Base-by-base conservation (phyloP, 2,329 filamentous ascomycete species). In the Colletotrichum simmondsii region DNA sequence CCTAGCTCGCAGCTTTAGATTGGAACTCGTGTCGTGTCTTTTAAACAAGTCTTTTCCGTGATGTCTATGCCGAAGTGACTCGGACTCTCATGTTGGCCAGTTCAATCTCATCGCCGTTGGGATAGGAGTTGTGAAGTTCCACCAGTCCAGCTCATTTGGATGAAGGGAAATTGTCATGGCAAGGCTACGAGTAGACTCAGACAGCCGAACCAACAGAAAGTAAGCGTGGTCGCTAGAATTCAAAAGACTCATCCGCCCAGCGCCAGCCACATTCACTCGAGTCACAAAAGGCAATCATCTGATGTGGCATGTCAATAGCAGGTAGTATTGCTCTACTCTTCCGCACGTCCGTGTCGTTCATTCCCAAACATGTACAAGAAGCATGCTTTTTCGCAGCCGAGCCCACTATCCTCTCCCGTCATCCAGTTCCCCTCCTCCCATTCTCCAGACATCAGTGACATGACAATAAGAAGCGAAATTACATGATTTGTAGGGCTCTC, bases 331-430 rank as follows among this genome's bases (percentile, higher is more conserved):
- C 42, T 65, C 28, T 56, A 49, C 49, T 58, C 28, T 52, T 35
- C 37, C 61, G 28, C 54, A 60, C 56, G 22, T 56, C 59, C 30
- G 42, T 53, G 28, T 52, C 28, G 12, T 35, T 68, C 22, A 61
- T 70, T 54, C 60, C 60, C 56, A 72, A 65, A 56, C 66, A 72
- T 70, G 56, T 70, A 57, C 66, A 70, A 60, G 63, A 66, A 70
- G 60, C 46, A 30, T 28, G 49, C 66, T 65, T 72, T 22, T 65
- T 54, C 22, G n/a, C 54, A 49, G 32, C 66, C 65, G 35, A 30
- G 26, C 52, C 37, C 46, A 24, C 54, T 42, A 26, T 5, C 11
- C 19, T 14, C 22, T 26, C 64, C 68, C 54, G 28, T 49, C 35
- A 58, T 67, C 62, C 52, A 52, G n/a, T 63, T 52, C 52, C 49